Evolutionary conservation across 495 filamentous ascomycete species (phyloP).

Genomic region (Aspergillus bertholletiae): DNA sequence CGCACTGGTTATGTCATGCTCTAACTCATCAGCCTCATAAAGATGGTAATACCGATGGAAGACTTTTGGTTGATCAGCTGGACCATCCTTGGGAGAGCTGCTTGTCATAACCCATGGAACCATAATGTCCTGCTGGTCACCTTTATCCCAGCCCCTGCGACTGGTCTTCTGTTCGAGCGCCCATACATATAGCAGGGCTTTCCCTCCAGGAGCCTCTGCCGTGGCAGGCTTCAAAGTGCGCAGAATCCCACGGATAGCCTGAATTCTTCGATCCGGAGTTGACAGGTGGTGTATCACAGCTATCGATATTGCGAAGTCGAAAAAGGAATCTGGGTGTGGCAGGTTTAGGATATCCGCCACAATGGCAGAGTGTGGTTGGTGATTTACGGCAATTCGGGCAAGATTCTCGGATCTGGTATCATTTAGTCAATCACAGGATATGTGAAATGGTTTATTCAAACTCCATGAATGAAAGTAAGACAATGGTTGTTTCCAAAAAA

Average conservation of each 20-base stretch:
- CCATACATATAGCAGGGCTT: constrained; percentile 89
- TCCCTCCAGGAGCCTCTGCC: constrained; percentile 45
- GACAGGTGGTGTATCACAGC: constrained; percentile 95
- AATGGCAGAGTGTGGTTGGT: constrained; percentile 59
- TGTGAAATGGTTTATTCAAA: not conserved
- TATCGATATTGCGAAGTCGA: constrained; percentile 94
- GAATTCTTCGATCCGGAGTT: constrained; percentile 68
- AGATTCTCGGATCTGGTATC: constrained; percentile 63
- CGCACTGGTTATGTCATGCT: constrained; percentile 70
- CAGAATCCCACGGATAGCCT: constrained; percentile 70
- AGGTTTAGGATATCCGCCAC: constrained; percentile 70
- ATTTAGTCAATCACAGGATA: constrained; percentile 15
- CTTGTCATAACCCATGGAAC: constrained; percentile 86
- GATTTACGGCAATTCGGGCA: constrained; percentile 64
- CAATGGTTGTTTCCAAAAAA: constrained; percentile 5
- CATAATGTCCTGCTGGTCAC: constrained; percentile 85
- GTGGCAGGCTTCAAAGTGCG: constrained; percentile 53
- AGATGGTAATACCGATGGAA: constrained; percentile 96
- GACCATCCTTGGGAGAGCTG: constrained; percentile 10
- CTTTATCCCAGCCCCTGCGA: constrained; percentile 88
- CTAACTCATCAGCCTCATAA: constrained; percentile 82
- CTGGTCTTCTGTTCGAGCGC: constrained; percentile 89
- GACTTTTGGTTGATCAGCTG: constrained; percentile 27
- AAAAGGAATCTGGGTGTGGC: constrained; percentile 63
- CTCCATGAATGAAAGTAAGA: constrained; percentile 11